Conservation (phyloP, 352 stramenopile species). For the Pythium monospermum region DNA sequence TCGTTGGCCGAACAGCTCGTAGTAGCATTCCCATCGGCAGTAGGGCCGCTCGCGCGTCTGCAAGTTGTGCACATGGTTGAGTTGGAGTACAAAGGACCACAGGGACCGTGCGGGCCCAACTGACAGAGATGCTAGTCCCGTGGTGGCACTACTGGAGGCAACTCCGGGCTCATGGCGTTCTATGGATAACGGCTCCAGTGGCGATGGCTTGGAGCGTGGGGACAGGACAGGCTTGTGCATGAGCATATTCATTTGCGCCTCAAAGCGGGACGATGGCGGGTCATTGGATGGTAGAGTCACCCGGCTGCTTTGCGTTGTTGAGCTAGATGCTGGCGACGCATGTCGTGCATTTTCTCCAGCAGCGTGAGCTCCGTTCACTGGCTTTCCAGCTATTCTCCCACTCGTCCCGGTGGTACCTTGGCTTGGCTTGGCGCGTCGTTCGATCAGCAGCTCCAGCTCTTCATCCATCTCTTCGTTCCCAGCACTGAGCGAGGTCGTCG, state of each 20-base stretch:
- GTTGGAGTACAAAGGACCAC: conserved; percentile 47
- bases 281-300: background rate
- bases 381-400: too few species aligned
- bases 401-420: too few species aligned
- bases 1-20: conserved; percentile 49
- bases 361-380: too few species aligned
- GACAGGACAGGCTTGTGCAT: conserved; percentile 46
- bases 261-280: conserved; percentile 24
- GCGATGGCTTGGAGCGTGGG: conserved; percentile 18
- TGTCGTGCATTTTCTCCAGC: too few species aligned
- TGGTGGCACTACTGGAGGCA: background rate
- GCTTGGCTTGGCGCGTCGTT: conserved; percentile 26
- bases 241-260: conserved; percentile 42
- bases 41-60: conserved; percentile 49
- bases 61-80: conserved; percentile 64
- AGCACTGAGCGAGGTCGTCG: conserved; percentile 29
- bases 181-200: background rate
- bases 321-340: too few species aligned
- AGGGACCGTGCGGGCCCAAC: conserved; percentile 26
- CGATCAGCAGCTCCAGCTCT: conserved; percentile 70
- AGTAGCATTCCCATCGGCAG: conserved; percentile 70
- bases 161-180: too few species aligned
- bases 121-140: background rate
- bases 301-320: conserved; percentile 16
- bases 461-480: conserved; percentile 67